These are phyloP conservation scores for Helotiales sp. DNA, from an alignment of 2,329 filamentous ascomycete genomes.

Conservation along the genomic window DNA sequence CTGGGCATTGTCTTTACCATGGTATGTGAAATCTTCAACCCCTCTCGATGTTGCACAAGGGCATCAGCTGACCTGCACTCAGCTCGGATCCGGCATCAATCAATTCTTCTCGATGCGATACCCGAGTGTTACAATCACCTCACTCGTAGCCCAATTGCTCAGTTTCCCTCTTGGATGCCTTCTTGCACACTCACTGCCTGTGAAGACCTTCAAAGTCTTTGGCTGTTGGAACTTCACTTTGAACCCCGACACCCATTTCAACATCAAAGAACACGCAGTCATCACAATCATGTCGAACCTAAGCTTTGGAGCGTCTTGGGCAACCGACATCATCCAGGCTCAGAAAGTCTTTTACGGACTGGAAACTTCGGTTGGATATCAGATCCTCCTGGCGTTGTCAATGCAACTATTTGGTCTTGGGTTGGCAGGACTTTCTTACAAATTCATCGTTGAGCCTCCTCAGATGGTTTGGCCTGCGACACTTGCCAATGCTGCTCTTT, in stretches of 20 bases:
- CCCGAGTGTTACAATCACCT: conserved; percentile 32
- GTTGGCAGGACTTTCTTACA: conserved; percentile 56
- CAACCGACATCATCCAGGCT: conserved; percentile 24
- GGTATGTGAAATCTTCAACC: no score
- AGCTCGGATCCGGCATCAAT: conserved; percentile 28
- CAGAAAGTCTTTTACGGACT: conserved; percentile 37
- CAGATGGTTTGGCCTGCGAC: conserved; percentile 23
- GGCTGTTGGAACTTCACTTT: not conserved
- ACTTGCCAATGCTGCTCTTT: conserved; percentile 18
- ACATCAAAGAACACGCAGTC: conserved; percentile 67
- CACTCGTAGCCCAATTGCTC: conserved; percentile 27
- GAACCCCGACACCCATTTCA: conserved; percentile 32
- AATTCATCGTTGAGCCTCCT: conserved; percentile 54
- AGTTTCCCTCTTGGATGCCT: conserved; percentile 23
- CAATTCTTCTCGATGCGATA: conserved; percentile 30
- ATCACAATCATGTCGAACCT: conserved; percentile 60
- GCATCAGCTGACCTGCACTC: not conserved
- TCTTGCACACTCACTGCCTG: conserved; percentile 42
- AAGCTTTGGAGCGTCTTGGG: conserved; percentile 43
- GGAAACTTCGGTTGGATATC: conserved; percentile 56
- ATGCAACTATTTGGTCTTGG: conserved; percentile 65
- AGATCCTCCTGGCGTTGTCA: conserved; percentile 58
- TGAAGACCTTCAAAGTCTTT: conserved; percentile 8
- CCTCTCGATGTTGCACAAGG: not conserved
- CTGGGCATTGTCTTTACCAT: not conserved